A percentile compares a stretch with the other conserved stretches of the same genome.
phyloP scores from a whole-genome alignment of 352 stramenopile species.

The Globisporangium apiculatum region DNA sequence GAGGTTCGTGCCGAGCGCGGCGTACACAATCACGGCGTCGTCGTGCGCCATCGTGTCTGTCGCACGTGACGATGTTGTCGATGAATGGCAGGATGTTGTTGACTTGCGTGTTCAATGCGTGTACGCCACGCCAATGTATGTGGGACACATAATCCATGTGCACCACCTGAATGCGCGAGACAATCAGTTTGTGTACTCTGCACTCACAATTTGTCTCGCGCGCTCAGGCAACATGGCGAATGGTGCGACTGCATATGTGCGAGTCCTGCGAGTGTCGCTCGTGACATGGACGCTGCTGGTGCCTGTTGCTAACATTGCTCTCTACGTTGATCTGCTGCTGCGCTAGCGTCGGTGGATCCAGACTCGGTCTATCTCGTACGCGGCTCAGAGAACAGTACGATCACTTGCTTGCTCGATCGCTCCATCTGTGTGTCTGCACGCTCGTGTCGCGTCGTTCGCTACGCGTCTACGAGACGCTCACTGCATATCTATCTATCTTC shows the following conservation, averaged over 20 bases:
- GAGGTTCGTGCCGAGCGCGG: constrained; percentile 71
- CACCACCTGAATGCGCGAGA: neutral
- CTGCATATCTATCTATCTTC: neutral
- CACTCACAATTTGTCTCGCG: neutral
- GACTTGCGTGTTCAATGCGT: neutral
- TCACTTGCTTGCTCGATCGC: neutral
- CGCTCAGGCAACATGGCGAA: constrained; percentile 4
- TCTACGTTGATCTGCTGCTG: neutral
- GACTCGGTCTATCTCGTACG: constrained; percentile 56
- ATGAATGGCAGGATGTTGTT: neutral
- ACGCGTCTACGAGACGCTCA: neutral
- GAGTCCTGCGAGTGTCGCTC: neutral
- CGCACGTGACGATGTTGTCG: neutral
- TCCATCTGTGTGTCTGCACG: neutral
- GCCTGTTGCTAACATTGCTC: neutral
- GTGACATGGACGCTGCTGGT: too few relatives aligned
- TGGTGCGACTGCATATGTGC: constrained; percentile 1
- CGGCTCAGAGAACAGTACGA: constrained; percentile 49
- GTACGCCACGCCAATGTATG: neutral
- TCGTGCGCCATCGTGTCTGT: constrained; percentile 1
- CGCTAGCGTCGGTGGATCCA: constrained; percentile 23
- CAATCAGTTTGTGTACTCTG: neutral
- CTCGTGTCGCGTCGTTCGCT: neutral
- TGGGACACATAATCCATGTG: neutral
- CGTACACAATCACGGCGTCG: constrained; percentile 28